Evolutionary conservation across 495 filamentous ascomycete genomes (phyloP).

Genomic region (Podospora bellae-mahoneyi): DNA sequence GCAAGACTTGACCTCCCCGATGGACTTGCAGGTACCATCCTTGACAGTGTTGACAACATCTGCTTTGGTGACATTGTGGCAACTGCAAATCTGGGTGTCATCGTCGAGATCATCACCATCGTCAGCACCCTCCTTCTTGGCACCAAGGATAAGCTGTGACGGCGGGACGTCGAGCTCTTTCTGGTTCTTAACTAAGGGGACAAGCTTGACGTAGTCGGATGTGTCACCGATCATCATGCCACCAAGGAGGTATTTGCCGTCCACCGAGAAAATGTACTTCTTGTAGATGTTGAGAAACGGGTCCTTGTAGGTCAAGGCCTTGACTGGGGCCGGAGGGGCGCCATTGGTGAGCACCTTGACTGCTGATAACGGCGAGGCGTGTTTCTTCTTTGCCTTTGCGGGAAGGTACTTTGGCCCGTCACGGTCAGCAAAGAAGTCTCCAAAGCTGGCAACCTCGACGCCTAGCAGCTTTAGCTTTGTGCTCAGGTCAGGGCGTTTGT

Average conservation of each 20-base stretch:
- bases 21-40: constrained; percentile 76
- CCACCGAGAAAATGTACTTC: constrained; percentile 89
- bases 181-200: constrained; percentile 88
- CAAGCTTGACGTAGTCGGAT: constrained; percentile 88
- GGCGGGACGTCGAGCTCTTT: constrained; percentile 81
- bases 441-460: constrained; percentile 92
- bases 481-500: constrained; percentile 85
- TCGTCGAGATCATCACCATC: constrained; percentile 59
- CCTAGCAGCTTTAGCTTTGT: constrained; percentile 93
- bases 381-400: constrained; percentile 42
- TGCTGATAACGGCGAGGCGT: constrained; percentile 14
- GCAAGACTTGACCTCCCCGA: constrained; percentile 86
- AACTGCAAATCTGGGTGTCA: constrained; percentile 90
- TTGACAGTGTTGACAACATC: constrained; percentile 74
- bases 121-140: constrained; percentile 69
- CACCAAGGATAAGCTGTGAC: constrained; percentile 84
- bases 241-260: constrained; percentile 89
- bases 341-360: constrained; percentile 55
- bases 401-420: constrained; percentile 79
- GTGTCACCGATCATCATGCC: constrained; percentile 99
- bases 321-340: constrained; percentile 59
- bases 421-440: constrained; percentile 93
- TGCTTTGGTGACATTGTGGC: constrained; percentile 92
- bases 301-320: constrained; percentile 88
- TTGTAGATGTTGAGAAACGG: constrained; percentile 94